Percentiles rank a stretch among this genome's conserved stretches.
Conservation (phyloP, 305 asterid genomes). For the Fraxinus paxiana region DNA sequence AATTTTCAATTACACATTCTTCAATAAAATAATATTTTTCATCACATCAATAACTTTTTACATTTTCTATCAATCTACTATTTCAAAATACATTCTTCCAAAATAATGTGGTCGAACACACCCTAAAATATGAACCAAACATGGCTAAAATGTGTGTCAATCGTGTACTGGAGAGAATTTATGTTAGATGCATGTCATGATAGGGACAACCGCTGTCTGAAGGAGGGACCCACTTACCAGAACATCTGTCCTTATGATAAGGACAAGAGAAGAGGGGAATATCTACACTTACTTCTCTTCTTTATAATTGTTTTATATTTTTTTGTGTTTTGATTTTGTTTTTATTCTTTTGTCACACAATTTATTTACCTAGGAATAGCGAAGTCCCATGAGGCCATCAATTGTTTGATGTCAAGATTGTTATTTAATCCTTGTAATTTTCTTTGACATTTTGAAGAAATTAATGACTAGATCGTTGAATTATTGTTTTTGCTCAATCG, state of each 20-base stretch:
- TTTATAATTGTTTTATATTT: background rate
- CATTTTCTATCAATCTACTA: too few relatives aligned
- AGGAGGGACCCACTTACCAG: background rate
- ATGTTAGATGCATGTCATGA: conserved; percentile 20
- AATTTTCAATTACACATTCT: too few relatives aligned
- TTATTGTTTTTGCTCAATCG: background rate
- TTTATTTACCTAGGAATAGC: background rate
- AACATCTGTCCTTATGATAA: conserved; percentile 7
- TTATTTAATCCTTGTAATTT: background rate
- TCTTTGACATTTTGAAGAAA: background rate
- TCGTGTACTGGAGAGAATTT: background rate
- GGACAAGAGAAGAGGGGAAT: conserved; percentile 9
- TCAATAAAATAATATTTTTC: too few relatives aligned
- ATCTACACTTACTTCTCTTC: background rate
- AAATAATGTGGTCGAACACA: too few relatives aligned
- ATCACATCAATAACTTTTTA: too few relatives aligned
- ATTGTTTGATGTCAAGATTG: background rate
- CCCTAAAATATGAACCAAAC: background rate
- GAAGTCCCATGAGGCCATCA: background rate
- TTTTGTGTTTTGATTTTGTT: background rate
- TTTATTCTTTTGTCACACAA: background rate
- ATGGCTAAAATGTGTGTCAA: background rate
- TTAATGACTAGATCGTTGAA: background rate
- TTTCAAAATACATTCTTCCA: too few relatives aligned
- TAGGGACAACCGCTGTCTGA: conserved; percentile 13